phyloP scores from a whole-genome alignment of 768 basidiomycete species.

The Fibroporia radiculosa region DNA sequence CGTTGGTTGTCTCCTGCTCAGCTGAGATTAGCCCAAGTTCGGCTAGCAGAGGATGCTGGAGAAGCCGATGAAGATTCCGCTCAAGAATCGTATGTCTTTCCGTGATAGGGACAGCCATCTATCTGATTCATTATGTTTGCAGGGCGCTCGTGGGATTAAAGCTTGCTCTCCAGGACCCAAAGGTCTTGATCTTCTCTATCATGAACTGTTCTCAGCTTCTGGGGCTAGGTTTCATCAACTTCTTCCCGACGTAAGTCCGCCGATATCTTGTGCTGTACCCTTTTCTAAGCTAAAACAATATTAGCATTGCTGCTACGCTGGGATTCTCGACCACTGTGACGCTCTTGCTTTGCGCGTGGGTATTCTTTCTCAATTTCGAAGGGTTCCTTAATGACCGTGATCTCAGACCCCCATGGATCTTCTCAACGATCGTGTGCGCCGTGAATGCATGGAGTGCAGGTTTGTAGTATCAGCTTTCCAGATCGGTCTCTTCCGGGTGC shows the following conservation, averaged over 20 bases:
- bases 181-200: slow-evolving; percentile 45
- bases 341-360: slow-evolving; percentile 55
- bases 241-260: slow-evolving; percentile 42
- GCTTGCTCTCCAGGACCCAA: slow-evolving; percentile 48
- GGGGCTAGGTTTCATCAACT: slow-evolving; percentile 53
- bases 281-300: background rate
- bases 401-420: slow-evolving; percentile 55
- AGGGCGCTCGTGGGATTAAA: slow-evolving; percentile 47
- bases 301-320: slow-evolving; percentile 49
- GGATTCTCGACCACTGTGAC: slow-evolving; percentile 53
- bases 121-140: background rate
- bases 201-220: slow-evolving; percentile 44
- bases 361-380: background rate
- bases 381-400: background rate
- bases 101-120: background rate
- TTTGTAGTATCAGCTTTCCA: too few relatives aligned
- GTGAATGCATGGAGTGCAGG: slow-evolving; percentile 52
- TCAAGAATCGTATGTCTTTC: slow-evolving; percentile 43
- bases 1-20: slow-evolving; percentile 46
- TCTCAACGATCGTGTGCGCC: slow-evolving; percentile 41
- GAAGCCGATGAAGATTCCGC: slow-evolving; percentile 57
- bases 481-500: too few relatives aligned
- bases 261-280: too few relatives aligned
- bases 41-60: slow-evolving; percentile 60
- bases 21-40: slow-evolving; percentile 52